phyloP scores from a whole-genome alignment of 495 filamentous ascomycete genomes.

The Glutinoglossum americanum region DNA sequence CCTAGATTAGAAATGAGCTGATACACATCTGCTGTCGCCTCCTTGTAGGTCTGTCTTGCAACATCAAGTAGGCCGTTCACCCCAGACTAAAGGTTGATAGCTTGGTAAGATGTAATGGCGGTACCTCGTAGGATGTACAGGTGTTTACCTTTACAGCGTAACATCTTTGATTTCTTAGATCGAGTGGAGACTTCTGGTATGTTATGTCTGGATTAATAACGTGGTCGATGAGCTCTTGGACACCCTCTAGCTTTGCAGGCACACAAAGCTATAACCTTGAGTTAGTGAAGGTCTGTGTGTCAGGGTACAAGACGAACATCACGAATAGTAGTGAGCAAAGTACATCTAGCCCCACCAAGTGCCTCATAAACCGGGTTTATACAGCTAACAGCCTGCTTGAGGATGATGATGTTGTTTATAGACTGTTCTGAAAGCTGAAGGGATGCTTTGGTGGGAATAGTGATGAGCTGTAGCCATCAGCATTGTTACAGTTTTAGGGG shows the following conservation, averaged over 20 bases:
- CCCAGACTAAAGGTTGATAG: conserved; percentile 32
- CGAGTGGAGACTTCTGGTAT: conserved; percentile 61
- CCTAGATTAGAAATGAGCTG: conserved; percentile 44
- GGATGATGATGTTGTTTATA: conserved; percentile 66
- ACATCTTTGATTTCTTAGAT: conserved; percentile 74
- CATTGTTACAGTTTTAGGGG: not conserved
- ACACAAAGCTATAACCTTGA: conserved; percentile 31
- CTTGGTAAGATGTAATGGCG: not conserved
- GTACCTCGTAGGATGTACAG: not conserved
- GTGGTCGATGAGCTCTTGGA: conserved; percentile 40
- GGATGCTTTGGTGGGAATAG: conserved; percentile 40
- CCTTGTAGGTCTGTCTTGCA: conserved; percentile 68
- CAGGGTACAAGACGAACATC: conserved; percentile 20
- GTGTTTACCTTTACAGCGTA: conserved; percentile 62
- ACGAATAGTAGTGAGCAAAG: conserved; percentile 41
- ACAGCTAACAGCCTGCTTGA: conserved; percentile 59
- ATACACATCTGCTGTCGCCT: conserved; percentile 54
- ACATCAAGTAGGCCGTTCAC: conserved; percentile 76
- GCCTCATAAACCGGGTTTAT: conserved; percentile 47
- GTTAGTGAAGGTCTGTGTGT: not conserved
- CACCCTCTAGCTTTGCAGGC: conserved; percentile 31
- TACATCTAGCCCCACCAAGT: conserved; percentile 39
- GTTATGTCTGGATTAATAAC: conserved; percentile 65
- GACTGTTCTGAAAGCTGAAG: conserved; percentile 52
- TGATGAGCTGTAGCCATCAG: conserved; percentile 34